Conservation (phyloP, 73 alveolate genomes). For the Blepharisma japonicum region DNA sequence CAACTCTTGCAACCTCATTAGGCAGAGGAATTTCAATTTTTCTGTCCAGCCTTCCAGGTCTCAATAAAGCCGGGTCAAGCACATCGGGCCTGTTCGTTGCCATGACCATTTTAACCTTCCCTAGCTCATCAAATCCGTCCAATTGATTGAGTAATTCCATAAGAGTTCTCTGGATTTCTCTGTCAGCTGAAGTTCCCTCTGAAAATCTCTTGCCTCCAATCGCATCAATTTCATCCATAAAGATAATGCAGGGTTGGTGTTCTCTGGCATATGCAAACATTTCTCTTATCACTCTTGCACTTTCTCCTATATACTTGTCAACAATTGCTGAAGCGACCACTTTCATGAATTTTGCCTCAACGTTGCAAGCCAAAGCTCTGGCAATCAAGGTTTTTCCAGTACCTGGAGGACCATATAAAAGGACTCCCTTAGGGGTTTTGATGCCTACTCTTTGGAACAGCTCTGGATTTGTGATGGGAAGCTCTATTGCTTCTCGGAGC, state of each 20-base stretch:
- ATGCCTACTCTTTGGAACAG: conserved; percentile 98
- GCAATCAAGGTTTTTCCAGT: conserved; percentile 99
- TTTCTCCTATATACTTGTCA: conserved; percentile 99
- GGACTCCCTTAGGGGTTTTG: conserved; percentile 99
- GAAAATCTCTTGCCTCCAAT: conserved; percentile 95
- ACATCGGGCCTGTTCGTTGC: conserved; percentile 99
- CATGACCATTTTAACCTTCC: conserved; percentile 98
- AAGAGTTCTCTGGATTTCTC: conserved; percentile 98
- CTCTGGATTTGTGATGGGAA: conserved; percentile 99
- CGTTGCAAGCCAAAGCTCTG: conserved; percentile 98
- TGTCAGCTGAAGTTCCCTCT: conserved; percentile 96
- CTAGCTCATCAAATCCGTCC: conserved; percentile 99
- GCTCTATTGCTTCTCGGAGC: conserved; percentile 97
- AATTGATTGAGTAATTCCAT: conserved; percentile 97
- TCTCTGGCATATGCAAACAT: conserved; percentile 99
- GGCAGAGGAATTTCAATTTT: conserved; percentile 98
- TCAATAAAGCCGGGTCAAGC: conserved; percentile 98
- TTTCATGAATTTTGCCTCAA: conserved; percentile 92
- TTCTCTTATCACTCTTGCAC: conserved; percentile 99
- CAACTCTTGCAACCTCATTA: conserved; percentile 90
- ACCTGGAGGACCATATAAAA: conserved; percentile 99
- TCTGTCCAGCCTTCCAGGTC: conserved; percentile 99
- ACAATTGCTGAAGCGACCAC: conserved; percentile 98
- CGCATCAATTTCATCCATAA: conserved; percentile 99
- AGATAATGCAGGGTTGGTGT: conserved; percentile 94